These are phyloP conservation scores for Gastrolobium villosum DNA, from an alignment of 306 rosid genomes.

Conservation along the genomic window DNA sequence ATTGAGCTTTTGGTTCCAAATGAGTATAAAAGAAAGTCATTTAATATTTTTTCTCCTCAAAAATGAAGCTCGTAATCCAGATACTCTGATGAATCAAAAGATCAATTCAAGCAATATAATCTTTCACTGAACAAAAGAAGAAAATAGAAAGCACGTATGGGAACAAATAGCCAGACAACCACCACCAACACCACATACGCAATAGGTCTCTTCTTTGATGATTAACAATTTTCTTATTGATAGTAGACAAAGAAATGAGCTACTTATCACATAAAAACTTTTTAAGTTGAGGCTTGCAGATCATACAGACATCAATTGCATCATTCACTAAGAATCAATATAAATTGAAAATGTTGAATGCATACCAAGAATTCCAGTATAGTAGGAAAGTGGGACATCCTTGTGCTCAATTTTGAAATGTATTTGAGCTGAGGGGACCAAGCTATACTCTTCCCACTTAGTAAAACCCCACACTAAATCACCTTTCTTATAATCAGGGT, in stretches of 20 bases:
- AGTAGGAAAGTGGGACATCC: constrained; percentile 51
- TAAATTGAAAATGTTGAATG: no score
- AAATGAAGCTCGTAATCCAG: constrained; percentile 4
- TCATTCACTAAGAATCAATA: no score
- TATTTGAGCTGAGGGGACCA: constrained; percentile 48
- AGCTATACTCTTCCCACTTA: constrained; percentile 52
- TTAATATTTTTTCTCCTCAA: background rate
- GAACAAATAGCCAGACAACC: background rate
- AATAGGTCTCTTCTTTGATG: background rate
- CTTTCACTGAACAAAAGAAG: background rate
- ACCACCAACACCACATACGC: background rate
- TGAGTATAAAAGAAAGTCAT: background rate
- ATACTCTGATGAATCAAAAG: constrained; percentile 1
- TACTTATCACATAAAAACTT: constrained; percentile 18
- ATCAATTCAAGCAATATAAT: background rate
- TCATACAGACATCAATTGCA: no score
- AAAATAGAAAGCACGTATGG: background rate
- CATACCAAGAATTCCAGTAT: constrained; percentile 34
- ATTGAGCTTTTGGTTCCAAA: background rate
- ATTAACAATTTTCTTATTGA: background rate
- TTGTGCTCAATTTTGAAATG: constrained; percentile 53
- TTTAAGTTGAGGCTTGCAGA: background rate
- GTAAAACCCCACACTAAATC: constrained; percentile 52
- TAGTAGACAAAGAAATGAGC: background rate
- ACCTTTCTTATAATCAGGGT: constrained; percentile 41